Conservation (phyloP, 2,329 filamentous ascomycete genomes). For the Aspergillus intermedius region DNA sequence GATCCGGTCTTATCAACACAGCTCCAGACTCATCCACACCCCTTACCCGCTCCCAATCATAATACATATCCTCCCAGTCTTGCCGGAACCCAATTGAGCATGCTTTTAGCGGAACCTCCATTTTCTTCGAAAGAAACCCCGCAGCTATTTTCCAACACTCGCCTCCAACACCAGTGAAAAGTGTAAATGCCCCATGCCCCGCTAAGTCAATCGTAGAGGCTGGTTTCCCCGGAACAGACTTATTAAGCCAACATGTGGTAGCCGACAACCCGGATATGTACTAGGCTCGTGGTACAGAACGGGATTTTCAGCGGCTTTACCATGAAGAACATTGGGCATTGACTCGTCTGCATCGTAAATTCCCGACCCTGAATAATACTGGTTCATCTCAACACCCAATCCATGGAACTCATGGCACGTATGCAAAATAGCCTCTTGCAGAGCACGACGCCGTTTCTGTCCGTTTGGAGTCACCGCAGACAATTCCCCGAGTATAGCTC, state of each 20-base stretch:
- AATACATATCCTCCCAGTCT: conserved; percentile 58
- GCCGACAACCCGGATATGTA: conserved; percentile 54
- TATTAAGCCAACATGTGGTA: conserved; percentile 61
- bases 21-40: conserved; percentile 54
- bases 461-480: conserved; percentile 34
- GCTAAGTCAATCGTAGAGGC: conserved; percentile 56
- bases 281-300: conserved; percentile 40
- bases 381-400: conserved; percentile 55
- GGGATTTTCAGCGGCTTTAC: conserved; percentile 30
- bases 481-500: conserved; percentile 37
- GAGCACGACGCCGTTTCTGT: conserved; percentile 29
- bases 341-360: conserved; percentile 43
- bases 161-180: conserved; percentile 53
- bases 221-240: conserved; percentile 36
- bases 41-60: conserved; percentile 50
- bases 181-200: conserved; percentile 48
- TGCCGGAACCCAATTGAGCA: conserved; percentile 52
- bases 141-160: conserved; percentile 50
- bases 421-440: conserved; percentile 39
- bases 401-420: conserved; percentile 49
- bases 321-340: conserved; percentile 9
- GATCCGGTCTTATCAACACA: conserved; percentile 54
- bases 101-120: conserved; percentile 44
- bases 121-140: conserved; percentile 24
- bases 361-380: conserved; percentile 45